These are phyloP conservation scores for Colletotrichum cuscutae DNA, from an alignment of 2,329 filamentous ascomycete species.

Conservation along the genomic window DNA sequence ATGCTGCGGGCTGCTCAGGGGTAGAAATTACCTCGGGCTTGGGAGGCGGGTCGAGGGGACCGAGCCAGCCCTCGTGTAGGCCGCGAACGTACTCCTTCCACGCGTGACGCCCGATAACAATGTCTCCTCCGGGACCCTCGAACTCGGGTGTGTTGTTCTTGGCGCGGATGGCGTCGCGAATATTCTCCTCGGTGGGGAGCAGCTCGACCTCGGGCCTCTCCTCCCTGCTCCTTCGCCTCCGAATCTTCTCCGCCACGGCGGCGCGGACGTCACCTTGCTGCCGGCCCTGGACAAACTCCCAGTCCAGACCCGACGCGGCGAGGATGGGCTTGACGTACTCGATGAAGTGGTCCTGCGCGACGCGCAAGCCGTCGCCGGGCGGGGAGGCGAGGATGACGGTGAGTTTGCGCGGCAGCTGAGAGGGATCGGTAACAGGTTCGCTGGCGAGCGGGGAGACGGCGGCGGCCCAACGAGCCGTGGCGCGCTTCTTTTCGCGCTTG, in stretches of 20 bases:
- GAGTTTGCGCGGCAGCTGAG: conserved; percentile 82
- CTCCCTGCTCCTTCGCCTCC: conserved; percentile 73
- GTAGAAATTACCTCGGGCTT: conserved; percentile 44
- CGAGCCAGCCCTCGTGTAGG: conserved; percentile 95
- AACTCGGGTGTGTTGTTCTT: conserved; percentile 76
- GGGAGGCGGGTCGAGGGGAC: conserved; percentile 76
- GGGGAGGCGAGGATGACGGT: conserved; percentile 88
- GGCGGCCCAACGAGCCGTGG: conserved; percentile 86
- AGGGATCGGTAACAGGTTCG: conserved; percentile 75
- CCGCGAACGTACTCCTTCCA: conserved; percentile 98
- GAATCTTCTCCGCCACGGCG: conserved; percentile 85
- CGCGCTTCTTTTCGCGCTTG: conserved; percentile 86
- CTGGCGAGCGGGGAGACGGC: conserved; percentile 86
- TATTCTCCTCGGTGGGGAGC: conserved; percentile 64
- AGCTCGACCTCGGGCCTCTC: conserved; percentile 60
- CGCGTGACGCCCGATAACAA: conserved; percentile 89
- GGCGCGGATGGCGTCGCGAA: conserved; percentile 71
- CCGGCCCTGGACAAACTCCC: conserved; percentile 93
- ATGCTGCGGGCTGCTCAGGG: conserved; percentile 31
- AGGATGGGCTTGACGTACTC: conserved; percentile 96
- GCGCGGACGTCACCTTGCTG: conserved; percentile 93
- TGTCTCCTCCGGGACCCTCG: conserved; percentile 80
- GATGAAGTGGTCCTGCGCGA: conserved; percentile 93
- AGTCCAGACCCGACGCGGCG: conserved; percentile 89
- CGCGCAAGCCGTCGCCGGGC: conserved; percentile 84